A percentile compares a stretch with the other conserved stretches of the same genome.
Conservation (phyloP, 106 monocot species). For the Apostasia shenzhenica region DNA sequence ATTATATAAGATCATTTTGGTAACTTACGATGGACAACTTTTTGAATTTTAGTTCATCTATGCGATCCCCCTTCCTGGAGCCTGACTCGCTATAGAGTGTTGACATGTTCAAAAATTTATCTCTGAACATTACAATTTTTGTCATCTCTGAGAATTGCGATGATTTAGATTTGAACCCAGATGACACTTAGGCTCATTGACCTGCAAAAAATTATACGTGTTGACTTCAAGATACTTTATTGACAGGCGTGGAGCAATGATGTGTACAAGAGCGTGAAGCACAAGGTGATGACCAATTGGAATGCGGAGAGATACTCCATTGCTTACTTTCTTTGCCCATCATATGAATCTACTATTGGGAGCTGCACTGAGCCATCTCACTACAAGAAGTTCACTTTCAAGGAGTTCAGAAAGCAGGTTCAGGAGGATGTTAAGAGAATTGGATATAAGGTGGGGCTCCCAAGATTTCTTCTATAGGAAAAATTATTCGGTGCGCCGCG, state of each 20-base stretch:
- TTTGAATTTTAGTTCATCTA: background rate
- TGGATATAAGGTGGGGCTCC: constrained; percentile 71
- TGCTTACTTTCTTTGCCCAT: constrained; percentile 65
- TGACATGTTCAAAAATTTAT: background rate
- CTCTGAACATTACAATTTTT: background rate
- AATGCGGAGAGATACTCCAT: constrained; percentile 53
- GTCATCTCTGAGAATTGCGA: background rate
- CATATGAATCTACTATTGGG: constrained; percentile 48
- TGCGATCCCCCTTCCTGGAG: background rate
- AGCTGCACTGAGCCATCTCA: constrained; percentile 33
- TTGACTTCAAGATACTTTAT: background rate
- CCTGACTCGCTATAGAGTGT: background rate
- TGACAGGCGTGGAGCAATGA: constrained; percentile 64
- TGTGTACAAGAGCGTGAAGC: constrained; percentile 54
- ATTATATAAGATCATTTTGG: no score
- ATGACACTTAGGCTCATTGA: no score
- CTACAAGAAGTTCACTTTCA: constrained; percentile 72
- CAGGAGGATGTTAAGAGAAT: constrained; percentile 68
- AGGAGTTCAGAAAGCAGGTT: constrained; percentile 70
- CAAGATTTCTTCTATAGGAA: constrained; percentile 42
- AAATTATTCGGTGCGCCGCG: no score
- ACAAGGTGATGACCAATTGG: constrained; percentile 39
- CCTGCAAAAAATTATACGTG: background rate
- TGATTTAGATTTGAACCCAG: background rate
- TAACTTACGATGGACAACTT: no score